These are phyloP conservation scores for Daldinia grandis DNA, from an alignment of 495 filamentous ascomycete species.

Conservation along the genomic window DNA sequence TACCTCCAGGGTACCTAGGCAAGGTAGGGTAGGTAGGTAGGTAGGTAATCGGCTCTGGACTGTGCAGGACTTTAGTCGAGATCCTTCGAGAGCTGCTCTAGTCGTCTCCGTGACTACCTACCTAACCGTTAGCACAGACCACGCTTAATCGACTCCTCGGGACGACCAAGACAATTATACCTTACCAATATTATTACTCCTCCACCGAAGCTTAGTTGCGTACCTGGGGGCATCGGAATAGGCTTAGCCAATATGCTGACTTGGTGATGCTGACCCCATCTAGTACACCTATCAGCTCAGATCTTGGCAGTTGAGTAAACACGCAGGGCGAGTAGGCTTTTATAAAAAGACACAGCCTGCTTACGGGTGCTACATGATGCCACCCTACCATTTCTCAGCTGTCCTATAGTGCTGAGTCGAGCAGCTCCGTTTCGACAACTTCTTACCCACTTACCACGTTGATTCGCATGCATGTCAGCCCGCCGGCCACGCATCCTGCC, in stretches of 20 bases:
- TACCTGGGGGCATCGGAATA: slow-evolving; percentile 6
- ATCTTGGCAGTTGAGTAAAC: slow-evolving; percentile 35
- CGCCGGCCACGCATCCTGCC: slow-evolving; percentile 27
- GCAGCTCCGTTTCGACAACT: slow-evolving; percentile 11
- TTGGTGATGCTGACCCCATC: slow-evolving; percentile 21
- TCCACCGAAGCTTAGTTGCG: slow-evolving; percentile 12
- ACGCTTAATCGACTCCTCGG: slow-evolving; percentile 11
- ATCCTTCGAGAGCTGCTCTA: slow-evolving; percentile 31
- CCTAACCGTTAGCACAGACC: slow-evolving; percentile 14
- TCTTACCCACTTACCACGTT: slow-evolving; percentile 30
- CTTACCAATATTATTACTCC: slow-evolving; percentile 18
- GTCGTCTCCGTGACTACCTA: neutral
- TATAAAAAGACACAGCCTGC: slow-evolving; percentile 33
- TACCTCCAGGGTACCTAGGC: neutral
- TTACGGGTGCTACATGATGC: slow-evolving; percentile 29
- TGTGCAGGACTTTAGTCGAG: slow-evolving; percentile 2
- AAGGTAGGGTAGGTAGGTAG: no score
- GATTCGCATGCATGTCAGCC: slow-evolving; percentile 31
- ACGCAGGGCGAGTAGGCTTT: slow-evolving; percentile 8
- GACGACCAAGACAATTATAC: slow-evolving; percentile 7
- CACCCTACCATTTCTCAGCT: slow-evolving; percentile 37
- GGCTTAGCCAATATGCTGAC: slow-evolving; percentile 24
- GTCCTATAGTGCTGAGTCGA: slow-evolving; percentile 33
- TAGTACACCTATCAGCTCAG: slow-evolving; percentile 9
- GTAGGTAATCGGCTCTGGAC: neutral